A percentile compares a stretch with the other conserved stretches of the same genome.
phyloP scores from a whole-genome alignment of 371 early-diverging fungal genomes.

The Rhizopus delemar region DNA sequence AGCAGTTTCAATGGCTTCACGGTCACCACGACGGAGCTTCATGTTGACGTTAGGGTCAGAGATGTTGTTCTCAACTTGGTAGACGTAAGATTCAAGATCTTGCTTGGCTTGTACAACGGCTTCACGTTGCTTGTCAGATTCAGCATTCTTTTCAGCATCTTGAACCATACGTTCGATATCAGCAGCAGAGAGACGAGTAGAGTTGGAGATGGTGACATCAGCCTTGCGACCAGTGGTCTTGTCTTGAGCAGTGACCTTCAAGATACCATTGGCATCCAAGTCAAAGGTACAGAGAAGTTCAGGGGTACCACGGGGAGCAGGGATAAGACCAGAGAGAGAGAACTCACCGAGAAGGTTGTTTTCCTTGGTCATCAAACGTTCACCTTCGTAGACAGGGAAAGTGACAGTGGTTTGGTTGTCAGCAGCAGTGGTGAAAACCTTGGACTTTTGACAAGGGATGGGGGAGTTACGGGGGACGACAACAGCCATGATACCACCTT shows the following conservation, averaged over 20 bases:
- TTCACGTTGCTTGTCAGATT: conserved; percentile 80
- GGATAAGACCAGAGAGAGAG: conserved; percentile 81
- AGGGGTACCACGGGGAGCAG: conserved; percentile 88
- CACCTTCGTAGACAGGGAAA: conserved; percentile 90
- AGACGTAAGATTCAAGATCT: conserved; percentile 84
- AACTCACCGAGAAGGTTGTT: conserved; percentile 90
- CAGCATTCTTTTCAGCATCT: conserved; percentile 87
- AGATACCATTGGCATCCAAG: conserved; percentile 92
- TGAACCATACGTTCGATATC: conserved; percentile 90
- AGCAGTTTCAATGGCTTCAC: conserved; percentile 84
- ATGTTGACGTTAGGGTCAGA: conserved; percentile 80
- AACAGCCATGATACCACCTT: conserved; percentile 75
- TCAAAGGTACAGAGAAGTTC: conserved; percentile 93
- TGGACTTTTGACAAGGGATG: conserved; percentile 83
- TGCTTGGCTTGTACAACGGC: conserved; percentile 82
- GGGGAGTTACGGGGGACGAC: conserved; percentile 80
- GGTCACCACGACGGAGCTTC: conserved; percentile 70
- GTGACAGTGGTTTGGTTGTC: conserved; percentile 89
- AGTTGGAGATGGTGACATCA: conserved; percentile 89
- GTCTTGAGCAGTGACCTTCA: conserved; percentile 92
- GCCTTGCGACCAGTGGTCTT: conserved; percentile 76
- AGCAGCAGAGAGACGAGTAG: conserved; percentile 82
- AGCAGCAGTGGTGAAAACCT: conserved; percentile 87
- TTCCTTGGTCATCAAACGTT: conserved; percentile 80
- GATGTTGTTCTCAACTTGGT: conserved; percentile 83